Evolutionary conservation across 129 eudicot species (phyloP).

Genomic region (sunflower (Helianthus annuus)): HanXRQr2.0-SUNRISE NC_035433.2:105274165-105274664

Average conservation of each 20-base stretch:
- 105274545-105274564: background rate
- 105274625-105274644: too few relatives aligned
- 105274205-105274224: constrained; percentile 74
- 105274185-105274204: constrained; percentile 67
- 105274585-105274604: too few relatives aligned
- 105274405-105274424: constrained; percentile 84
- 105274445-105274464: constrained; percentile 63
- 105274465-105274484: constrained; percentile 65
- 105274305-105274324: constrained; percentile 52
- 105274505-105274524: constrained; percentile 63
- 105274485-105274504: constrained; percentile 79
- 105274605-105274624: too few relatives aligned
- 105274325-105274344: constrained; percentile 36
- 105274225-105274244: constrained; percentile 75
- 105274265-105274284: constrained; percentile 72
- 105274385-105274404: constrained; percentile 48
- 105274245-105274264: constrained; percentile 43
- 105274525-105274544: constrained; percentile 1
- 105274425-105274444: constrained; percentile 86
- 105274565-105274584: background rate
- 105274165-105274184: constrained; percentile 41
- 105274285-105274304: constrained; percentile 89
- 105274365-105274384: constrained; percentile 39
- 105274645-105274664: too few relatives aligned
- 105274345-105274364: constrained; percentile 76